These are phyloP conservation scores for Sarocladium brachiariae DNA, from an alignment of 2,329 filamentous ascomycete species.

Conservation along the genomic window DNA sequence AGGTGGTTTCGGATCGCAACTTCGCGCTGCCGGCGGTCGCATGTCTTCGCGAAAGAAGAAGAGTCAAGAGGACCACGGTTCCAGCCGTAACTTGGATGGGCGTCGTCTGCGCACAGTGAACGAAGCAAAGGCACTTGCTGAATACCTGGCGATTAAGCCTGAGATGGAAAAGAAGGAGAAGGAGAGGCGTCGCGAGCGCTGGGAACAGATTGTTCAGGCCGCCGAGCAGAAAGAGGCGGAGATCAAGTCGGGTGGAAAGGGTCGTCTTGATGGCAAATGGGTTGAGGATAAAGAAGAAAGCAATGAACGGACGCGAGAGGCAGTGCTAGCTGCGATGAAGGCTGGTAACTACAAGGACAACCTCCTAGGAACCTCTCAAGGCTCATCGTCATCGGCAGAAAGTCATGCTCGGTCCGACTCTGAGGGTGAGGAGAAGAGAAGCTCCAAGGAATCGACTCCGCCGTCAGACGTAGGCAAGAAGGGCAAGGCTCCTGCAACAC, in stretches of 20 bases:
- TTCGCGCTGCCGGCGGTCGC: slow-evolving; percentile 91
- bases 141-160: slow-evolving; percentile 91
- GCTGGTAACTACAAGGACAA: slow-evolving; percentile 57
- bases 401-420: slow-evolving; percentile 21
- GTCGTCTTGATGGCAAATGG: slow-evolving; percentile 82
- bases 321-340: slow-evolving; percentile 65
- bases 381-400: slow-evolving; percentile 34
- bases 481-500: slow-evolving; percentile 19
- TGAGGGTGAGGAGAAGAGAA: slow-evolving; percentile 32
- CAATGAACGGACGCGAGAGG: slow-evolving; percentile 72
- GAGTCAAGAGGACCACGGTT: slow-evolving; percentile 78
- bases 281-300: slow-evolving; percentile 91
- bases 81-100: slow-evolving; percentile 88
- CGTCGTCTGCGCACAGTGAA: slow-evolving; percentile 84
- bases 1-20: slow-evolving; percentile 93
- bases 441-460: slow-evolving; percentile 43
- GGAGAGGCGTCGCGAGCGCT: slow-evolving; percentile 74
- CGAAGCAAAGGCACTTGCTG: slow-evolving; percentile 89
- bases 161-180: slow-evolving; percentile 96
- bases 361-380: slow-evolving; percentile 43
- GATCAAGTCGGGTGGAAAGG: slow-evolving; percentile 64
- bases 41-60: slow-evolving; percentile 95
- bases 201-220: slow-evolving; percentile 81
- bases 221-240: slow-evolving; percentile 81
- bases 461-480: slow-evolving; percentile 34